phyloP scores from a whole-genome alignment of 1,139 yeast species.

The Saccharomyces hybrid region DNA sequence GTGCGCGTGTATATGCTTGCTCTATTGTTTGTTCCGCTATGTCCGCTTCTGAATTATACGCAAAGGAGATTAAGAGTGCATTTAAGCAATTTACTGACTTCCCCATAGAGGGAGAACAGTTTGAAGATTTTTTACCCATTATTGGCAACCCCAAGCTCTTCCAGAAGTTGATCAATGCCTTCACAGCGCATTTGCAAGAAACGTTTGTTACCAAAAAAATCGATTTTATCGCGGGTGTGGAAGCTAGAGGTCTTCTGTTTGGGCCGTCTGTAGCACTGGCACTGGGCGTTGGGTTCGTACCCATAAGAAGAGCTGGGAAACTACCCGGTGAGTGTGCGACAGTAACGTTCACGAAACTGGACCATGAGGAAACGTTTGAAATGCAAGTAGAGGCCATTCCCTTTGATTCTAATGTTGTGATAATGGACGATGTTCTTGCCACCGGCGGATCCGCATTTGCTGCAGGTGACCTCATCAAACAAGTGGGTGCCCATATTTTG shows the following conservation, averaged over 20 bases:
- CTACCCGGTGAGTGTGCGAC: slow-evolving; percentile 59
- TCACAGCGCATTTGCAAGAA: slow-evolving; percentile 59
- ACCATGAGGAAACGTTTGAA: slow-evolving; percentile 71
- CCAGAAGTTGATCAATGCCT: slow-evolving; percentile 67
- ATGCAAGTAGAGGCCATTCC: slow-evolving; percentile 75
- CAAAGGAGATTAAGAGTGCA: slow-evolving; percentile 51
- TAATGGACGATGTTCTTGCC: slow-evolving; percentile 90
- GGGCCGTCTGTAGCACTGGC: slow-evolving; percentile 89
- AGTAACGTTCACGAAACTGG: slow-evolving; percentile 44
- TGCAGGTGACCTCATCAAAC: slow-evolving; percentile 71
- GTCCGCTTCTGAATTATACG: slow-evolving; percentile 33
- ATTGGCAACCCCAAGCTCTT: slow-evolving; percentile 73
- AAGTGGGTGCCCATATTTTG: slow-evolving; percentile 55
- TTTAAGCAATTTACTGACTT: slow-evolving; percentile 79
- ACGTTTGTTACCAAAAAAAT: slow-evolving; percentile 45
- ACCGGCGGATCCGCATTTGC: slow-evolving; percentile 92
- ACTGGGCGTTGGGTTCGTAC: slow-evolving; percentile 78
- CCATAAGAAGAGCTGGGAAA: slow-evolving; percentile 87
- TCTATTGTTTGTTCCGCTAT: neutral
- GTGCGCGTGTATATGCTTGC: neutral
- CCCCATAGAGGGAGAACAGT: slow-evolving; percentile 78
- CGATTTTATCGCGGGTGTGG: slow-evolving; percentile 85
- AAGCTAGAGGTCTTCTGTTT: slow-evolving; percentile 87
- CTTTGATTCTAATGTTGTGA: slow-evolving; percentile 64
- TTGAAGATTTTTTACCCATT: slow-evolving; percentile 88